These are phyloP conservation scores for Inga laurina DNA, from an alignment of 306 rosid species.

Conservation along the genomic window DNA sequence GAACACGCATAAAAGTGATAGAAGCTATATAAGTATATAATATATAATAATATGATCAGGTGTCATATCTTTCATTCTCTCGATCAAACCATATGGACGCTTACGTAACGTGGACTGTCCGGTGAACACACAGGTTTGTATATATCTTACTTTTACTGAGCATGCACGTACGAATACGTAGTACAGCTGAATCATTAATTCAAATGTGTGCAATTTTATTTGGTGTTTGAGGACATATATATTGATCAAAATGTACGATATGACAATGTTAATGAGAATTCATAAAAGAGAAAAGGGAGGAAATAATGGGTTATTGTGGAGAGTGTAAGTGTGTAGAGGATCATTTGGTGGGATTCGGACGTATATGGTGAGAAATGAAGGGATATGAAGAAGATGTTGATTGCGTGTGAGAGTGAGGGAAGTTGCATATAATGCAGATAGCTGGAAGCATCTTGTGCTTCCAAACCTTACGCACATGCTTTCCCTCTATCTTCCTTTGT, in stretches of 20 bases:
- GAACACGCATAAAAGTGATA: not conserved
- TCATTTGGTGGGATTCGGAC: not conserved
- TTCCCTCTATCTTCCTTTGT: conserved; percentile 43
- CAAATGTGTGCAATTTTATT: not conserved
- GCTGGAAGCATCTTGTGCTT: conserved; percentile 39
- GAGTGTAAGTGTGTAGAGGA: too few relatives aligned
- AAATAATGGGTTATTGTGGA: too few relatives aligned
- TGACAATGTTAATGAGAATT: not conserved
- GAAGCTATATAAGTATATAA: not conserved
- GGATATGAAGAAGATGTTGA: not conserved
- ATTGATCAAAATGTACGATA: not conserved
- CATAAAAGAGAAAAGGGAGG: not conserved
- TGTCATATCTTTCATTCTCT: not conserved
- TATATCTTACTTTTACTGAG: not conserved
- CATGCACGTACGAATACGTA: not conserved
- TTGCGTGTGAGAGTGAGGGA: not conserved
- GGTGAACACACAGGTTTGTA: not conserved
- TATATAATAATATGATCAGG: not conserved
- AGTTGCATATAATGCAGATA: not conserved
- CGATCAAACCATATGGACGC: not conserved
- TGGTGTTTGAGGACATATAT: not conserved
- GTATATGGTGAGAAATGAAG: not conserved
- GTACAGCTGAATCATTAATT: not conserved
- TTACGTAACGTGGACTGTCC: not conserved
- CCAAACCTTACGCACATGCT: conserved; percentile 62